phyloP scores from a whole-genome alignment of 75 land plant genomes.

The Azolla pinnata region DNA sequence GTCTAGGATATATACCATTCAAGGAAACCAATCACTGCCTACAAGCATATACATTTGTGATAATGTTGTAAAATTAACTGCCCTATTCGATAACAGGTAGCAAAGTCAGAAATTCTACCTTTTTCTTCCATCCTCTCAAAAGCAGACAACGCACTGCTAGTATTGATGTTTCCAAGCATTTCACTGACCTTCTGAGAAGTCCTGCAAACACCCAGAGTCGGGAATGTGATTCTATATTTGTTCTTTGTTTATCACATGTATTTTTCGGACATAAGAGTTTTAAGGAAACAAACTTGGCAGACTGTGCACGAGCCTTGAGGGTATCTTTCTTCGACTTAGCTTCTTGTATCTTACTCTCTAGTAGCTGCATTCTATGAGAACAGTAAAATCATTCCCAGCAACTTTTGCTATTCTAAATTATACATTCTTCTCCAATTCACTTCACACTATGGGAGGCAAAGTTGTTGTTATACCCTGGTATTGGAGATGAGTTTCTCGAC shows the following conservation, averaged over 20 bases:
- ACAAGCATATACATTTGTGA: too few relatives aligned
- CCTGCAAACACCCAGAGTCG: too few relatives aligned
- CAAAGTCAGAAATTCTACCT: too few relatives aligned
- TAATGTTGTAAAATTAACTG: too few relatives aligned
- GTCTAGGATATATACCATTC: too few relatives aligned
- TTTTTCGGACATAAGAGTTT: too few relatives aligned
- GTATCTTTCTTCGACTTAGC: conserved; percentile 98
- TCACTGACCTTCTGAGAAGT: conserved; percentile 94
- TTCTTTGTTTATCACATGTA: too few relatives aligned
- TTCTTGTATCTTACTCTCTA: conserved; percentile 99
- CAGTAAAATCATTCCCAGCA: not conserved
- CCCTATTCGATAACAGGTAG: too few relatives aligned
- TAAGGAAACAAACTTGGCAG: conserved; percentile 69
- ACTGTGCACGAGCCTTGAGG: conserved; percentile 94
- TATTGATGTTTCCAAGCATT: conserved; percentile 93
- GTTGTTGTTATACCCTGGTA: conserved; percentile 43
- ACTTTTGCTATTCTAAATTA: not conserved
- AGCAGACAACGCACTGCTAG: conserved; percentile 94
- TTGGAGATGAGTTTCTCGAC: conserved; percentile 94
- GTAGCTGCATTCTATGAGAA: conserved; percentile 38
- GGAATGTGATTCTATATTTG: too few relatives aligned
- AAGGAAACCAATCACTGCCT: too few relatives aligned
- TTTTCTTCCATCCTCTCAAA: conserved; percentile 99
- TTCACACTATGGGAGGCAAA: not conserved
- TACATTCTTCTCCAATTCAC: not conserved